Percentiles rank a stretch among this genome's conserved stretches.
phyloP scores from a whole-genome alignment of 2,329 filamentous ascomycete genomes.

The Aspergillus uvarum region DNA sequence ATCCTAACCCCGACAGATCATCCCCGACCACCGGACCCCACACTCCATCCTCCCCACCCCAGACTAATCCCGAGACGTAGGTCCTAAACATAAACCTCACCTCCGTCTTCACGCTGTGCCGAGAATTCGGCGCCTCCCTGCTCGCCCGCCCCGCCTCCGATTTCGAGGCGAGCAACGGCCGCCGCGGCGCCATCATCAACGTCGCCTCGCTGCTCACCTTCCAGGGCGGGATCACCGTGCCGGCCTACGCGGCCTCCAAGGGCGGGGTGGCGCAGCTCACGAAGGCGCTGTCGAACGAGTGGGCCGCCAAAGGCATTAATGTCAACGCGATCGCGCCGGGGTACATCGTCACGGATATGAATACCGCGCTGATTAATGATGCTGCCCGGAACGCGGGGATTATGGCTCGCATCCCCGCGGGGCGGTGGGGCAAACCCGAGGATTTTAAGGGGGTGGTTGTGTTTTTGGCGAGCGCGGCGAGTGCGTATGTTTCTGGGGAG shows the following conservation, averaged over 20 bases:
- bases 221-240: slow-evolving; percentile 84
- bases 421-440: slow-evolving; percentile 76
- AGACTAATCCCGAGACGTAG: slow-evolving; percentile 29
- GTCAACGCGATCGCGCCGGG: slow-evolving; percentile 89
- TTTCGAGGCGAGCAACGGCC: slow-evolving; percentile 27
- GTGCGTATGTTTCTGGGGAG: slow-evolving; percentile 78
- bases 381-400: slow-evolving; percentile 69
- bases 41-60: no score
- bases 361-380: slow-evolving; percentile 74
- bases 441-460: slow-evolving; percentile 83
- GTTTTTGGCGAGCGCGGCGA: slow-evolving; percentile 71
- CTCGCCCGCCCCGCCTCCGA: slow-evolving; percentile 27
- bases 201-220: slow-evolving; percentile 77
- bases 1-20: slow-evolving; percentile 1
- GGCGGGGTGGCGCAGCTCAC: slow-evolving; percentile 82
- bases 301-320: slow-evolving; percentile 73
- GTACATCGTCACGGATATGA: slow-evolving; percentile 91
- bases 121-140: slow-evolving; percentile 38
- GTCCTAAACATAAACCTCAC: slow-evolving; percentile 75
- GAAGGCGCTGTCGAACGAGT: slow-evolving; percentile 83
- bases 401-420: slow-evolving; percentile 75
- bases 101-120: slow-evolving; percentile 27
- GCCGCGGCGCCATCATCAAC: slow-evolving; percentile 66
- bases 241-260: slow-evolving; percentile 83
- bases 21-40: neutral